Base-by-base conservation (phyloP, 306 rosid genomes). In the Lathyrus oleraceus region DNA sequence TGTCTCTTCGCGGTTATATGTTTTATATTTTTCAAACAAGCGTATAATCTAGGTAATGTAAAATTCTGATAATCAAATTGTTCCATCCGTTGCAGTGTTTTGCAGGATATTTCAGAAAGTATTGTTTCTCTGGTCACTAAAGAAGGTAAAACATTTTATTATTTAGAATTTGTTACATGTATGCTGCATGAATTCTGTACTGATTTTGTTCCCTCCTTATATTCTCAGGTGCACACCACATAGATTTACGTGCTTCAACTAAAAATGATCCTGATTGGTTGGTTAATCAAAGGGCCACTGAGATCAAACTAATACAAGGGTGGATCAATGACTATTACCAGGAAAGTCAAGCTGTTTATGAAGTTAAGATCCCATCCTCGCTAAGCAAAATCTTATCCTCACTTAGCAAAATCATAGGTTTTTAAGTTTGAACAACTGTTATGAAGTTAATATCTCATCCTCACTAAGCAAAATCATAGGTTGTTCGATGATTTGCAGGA, bases 241-340 rank as follows among this genome's bases (percentile, higher is more conserved):
- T 87, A 69, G 97, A 91, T 80, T 83, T 89, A 72, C 97, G 95
- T 7, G 83, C 88, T 69, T 77, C 97, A 2, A 84, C 85, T 0
- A 32, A 68, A n/a, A 76, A 80, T 21, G 97, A 89, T 83, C 97
- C 96, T 57, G 69, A 67, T 76, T 91, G 97, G 97, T 81, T 91
- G 76, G 65, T 75, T 13, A 85, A 91, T 72, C 95, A 77, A 81
- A 86, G 97, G 73, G 82, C 40, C 51, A 79, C 83, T 58, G 95
- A 89, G 80, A 72, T 84, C 71, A 83, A 78, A 79, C 68, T 91
- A 63, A 84, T 91, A 61, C 17, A 84, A 81, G 86, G 91, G 19
- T 89, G 94, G 97, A 81, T 91, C 61, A 63, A 66, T 63, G 69
- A 74, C 38, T 83, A 85, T 86, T 4, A 87, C 60, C 39, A 38